phyloP scores from a whole-genome alignment of 2,329 filamentous ascomycete species.

The Plectosphaerella sp. region DNA sequence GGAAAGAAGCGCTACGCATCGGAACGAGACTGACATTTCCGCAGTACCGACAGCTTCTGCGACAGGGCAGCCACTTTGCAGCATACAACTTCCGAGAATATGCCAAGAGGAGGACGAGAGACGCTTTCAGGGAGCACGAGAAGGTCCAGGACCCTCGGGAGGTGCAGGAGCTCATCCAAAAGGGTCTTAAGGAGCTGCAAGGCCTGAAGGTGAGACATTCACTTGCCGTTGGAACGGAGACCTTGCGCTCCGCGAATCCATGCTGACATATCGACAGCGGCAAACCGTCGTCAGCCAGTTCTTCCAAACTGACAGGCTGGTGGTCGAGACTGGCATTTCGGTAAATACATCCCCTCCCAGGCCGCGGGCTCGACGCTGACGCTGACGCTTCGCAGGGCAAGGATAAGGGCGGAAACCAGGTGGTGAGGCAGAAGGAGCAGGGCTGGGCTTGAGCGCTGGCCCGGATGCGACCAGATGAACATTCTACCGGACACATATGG shows the following conservation, averaged over 20 bases:
- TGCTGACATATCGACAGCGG: conserved; percentile 52
- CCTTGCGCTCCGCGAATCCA: neutral
- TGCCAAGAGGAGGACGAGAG: conserved; percentile 81
- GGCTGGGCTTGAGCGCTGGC: conserved; percentile 45
- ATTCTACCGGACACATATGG: too few species aligned
- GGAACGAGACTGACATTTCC: conserved; percentile 2
- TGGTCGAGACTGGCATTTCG: conserved; percentile 83
- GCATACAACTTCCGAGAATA: conserved; percentile 99
- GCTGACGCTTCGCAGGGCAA: conserved; percentile 51
- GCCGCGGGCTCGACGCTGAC: conserved; percentile 4
- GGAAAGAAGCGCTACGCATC: neutral
- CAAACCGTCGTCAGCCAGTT: conserved; percentile 95
- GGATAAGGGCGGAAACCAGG: conserved; percentile 56
- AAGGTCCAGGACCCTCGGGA: conserved; percentile 66
- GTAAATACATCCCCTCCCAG: conserved; percentile 40
- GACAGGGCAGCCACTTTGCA: conserved; percentile 81
- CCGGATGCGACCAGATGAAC: too few species aligned
- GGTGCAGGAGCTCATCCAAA: conserved; percentile 86
- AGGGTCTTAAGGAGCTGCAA: conserved; percentile 81
- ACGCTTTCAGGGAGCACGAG: conserved; percentile 83
- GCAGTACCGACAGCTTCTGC: conserved; percentile 88
- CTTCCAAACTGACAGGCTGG: conserved; percentile 85
- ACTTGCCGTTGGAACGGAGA: conserved; percentile 4
- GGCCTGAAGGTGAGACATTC: conserved; percentile 70
- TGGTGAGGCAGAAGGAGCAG: conserved; percentile 73